phyloP scores from a whole-genome alignment of 2,329 filamentous ascomycete genomes.

The Fusarium proliferatum region DNA sequence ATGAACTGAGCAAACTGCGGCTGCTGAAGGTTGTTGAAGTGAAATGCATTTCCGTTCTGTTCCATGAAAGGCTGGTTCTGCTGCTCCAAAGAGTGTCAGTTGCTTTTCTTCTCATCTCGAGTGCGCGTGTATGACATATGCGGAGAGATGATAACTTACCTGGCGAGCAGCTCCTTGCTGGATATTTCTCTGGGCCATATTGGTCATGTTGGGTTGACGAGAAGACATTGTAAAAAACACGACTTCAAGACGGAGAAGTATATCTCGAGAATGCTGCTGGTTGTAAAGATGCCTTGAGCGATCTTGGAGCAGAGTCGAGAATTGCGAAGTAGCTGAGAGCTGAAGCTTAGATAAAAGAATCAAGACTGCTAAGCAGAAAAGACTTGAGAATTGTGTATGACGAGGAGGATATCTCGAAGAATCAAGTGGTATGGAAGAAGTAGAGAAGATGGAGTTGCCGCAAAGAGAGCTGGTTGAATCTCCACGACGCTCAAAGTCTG shows the following conservation, averaged over 20 bases:
- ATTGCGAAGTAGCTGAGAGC: neutral
- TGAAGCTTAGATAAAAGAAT: neutral
- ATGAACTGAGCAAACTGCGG: neutral
- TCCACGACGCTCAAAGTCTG: neutral
- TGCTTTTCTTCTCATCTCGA: neutral
- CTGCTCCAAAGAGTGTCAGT: slow-evolving; percentile 7
- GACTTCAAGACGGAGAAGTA: neutral
- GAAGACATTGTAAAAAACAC: slow-evolving; percentile 12
- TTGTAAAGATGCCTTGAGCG: slow-evolving; percentile 3
- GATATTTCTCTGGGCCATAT: neutral
- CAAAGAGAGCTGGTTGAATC: neutral
- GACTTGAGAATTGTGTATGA: neutral
- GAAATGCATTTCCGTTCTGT: neutral
- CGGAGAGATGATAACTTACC: neutral
- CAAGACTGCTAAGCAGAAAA: slow-evolving; percentile 7
- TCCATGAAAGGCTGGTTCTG: neutral
- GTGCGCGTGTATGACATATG: neutral
- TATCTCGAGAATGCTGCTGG: neutral
- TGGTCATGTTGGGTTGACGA: neutral
- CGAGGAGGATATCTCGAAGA: neutral
- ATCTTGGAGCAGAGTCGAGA: neutral
- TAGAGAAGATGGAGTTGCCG: neutral
- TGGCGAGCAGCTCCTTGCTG: neutral
- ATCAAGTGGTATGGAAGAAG: neutral
- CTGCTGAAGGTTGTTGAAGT: neutral